Evolutionary conservation across 176 grass and related monocot genomes (phyloP).

Genomic region (Areca catechu): DNA sequence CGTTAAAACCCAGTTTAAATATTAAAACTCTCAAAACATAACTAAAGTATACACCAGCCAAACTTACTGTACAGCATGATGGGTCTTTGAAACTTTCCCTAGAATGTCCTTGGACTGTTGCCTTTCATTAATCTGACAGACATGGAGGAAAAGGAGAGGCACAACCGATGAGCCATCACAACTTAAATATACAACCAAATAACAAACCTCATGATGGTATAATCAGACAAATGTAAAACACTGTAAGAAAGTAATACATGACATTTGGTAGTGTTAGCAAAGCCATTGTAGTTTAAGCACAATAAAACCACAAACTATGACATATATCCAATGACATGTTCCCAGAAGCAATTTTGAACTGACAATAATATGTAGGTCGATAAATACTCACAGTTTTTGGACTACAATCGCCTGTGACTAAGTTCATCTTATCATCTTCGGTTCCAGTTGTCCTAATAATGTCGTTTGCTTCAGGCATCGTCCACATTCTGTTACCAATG

Average conservation of each 20-base stretch:
- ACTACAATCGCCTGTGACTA: slow-evolving; percentile 39
- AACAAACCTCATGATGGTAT: too few species aligned
- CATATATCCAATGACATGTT: too few species aligned
- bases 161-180: too few species aligned
- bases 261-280: too few species aligned
- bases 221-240: too few species aligned
- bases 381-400: slow-evolving; percentile 37
- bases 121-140: slow-evolving; percentile 17
- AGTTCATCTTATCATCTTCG: slow-evolving; percentile 41
- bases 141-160: slow-evolving; percentile 1
- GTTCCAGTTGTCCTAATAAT: slow-evolving; percentile 43
- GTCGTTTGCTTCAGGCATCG: slow-evolving; percentile 79
- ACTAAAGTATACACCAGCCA: not conserved
- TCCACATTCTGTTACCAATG: slow-evolving; percentile 61
- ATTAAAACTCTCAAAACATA: slow-evolving; percentile 1
- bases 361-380: not conserved
- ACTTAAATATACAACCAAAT: too few species aligned
- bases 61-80: slow-evolving; percentile 69
- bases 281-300: not conserved
- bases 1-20: not conserved
- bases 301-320: not conserved
- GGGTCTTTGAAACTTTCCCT: slow-evolving; percentile 42
- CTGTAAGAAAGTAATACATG: too few species aligned
- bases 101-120: slow-evolving; percentile 21
- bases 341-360: too few species aligned